A percentile compares a stretch with the other conserved stretches of the same genome.
These are phyloP conservation scores for Pestalotiopsis fici DNA, from an alignment of 2,329 filamentous ascomycete genomes.

Conservation along the genomic window DNA sequence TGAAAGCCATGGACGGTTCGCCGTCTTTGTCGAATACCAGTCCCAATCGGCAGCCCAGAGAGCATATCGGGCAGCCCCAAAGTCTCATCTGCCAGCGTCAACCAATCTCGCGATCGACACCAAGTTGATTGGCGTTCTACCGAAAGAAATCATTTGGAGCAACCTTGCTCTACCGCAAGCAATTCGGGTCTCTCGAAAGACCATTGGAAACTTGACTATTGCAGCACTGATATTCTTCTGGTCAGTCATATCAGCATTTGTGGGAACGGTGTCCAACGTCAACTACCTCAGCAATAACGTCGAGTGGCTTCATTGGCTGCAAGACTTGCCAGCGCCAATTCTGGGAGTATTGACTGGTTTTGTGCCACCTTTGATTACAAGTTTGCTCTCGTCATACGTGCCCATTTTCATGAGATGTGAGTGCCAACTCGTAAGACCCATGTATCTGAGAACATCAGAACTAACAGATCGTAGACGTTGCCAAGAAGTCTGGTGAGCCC, in stretches of 20 bases:
- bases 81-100: constrained; percentile 19
- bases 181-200: constrained; percentile 31
- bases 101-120: constrained; percentile 6
- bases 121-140: constrained; percentile 70
- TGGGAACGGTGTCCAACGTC: constrained; percentile 86
- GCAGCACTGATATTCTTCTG: constrained; percentile 82
- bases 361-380: constrained; percentile 76
- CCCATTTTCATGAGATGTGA: constrained; percentile 74
- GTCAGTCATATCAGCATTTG: constrained; percentile 72
- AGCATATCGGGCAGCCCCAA: constrained; percentile 64
- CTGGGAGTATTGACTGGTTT: constrained; percentile 82
- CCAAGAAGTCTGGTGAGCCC: constrained; percentile 70
- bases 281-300: constrained; percentile 64
- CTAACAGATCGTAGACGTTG: constrained; percentile 53
- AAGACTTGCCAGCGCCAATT: constrained; percentile 66
- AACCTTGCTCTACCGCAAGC: constrained; percentile 59
- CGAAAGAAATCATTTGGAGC: constrained; percentile 82
- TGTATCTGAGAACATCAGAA: neutral
- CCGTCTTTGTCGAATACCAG: constrained; percentile 92
- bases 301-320: constrained; percentile 73
- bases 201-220: constrained; percentile 68
- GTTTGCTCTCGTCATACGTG: constrained; percentile 80
- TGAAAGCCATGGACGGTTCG: constrained; percentile 45
- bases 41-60: constrained; percentile 81
- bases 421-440: constrained; percentile 22